phyloP scores from a whole-genome alignment of 2,329 filamentous ascomycete genomes.

The Coniochaeta hoffmannii region DNA sequence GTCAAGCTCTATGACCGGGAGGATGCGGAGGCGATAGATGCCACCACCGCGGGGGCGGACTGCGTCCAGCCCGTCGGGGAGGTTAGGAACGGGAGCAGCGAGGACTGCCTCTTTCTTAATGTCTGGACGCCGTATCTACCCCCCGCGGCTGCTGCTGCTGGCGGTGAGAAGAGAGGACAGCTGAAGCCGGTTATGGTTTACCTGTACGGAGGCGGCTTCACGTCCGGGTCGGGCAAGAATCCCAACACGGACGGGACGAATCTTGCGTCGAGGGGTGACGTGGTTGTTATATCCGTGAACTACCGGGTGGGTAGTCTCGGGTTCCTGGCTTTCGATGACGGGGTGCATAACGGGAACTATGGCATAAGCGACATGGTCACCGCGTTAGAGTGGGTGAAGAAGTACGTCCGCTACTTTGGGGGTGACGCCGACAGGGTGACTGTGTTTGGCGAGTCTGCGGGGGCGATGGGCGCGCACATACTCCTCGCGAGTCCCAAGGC shows the following conservation, averaged over 20 bases:
- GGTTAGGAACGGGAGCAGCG: conserved; percentile 19
- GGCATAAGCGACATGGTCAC: conserved; percentile 31
- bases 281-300: conserved; percentile 34
- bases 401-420: conserved; percentile 25
- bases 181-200: conserved; percentile 40
- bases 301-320: conserved; percentile 26
- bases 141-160: too few relatives aligned
- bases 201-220: conserved; percentile 36
- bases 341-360: conserved; percentile 32
- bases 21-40: conserved; percentile 13
- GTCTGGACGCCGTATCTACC: conserved; percentile 29
- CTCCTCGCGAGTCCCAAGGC: conserved; percentile 19
- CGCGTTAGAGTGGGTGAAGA: conserved; percentile 30
- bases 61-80: conserved; percentile 23
- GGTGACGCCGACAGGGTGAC: conserved; percentile 25
- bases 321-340: conserved; percentile 22
- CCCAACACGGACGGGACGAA: conserved; percentile 38
- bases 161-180: conserved; percentile 11
- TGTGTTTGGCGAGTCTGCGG: conserved; percentile 26
- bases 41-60: conserved; percentile 19
- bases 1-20: conserved; percentile 12
- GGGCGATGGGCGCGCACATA: conserved; percentile 16
- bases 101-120: conserved; percentile 29
- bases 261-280: conserved; percentile 35
- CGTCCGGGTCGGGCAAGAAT: conserved; percentile 31